These are phyloP conservation scores for Hydrangea macrophylla DNA, from an alignment of 148 eudicot species.

Conservation along the genomic window DNA sequence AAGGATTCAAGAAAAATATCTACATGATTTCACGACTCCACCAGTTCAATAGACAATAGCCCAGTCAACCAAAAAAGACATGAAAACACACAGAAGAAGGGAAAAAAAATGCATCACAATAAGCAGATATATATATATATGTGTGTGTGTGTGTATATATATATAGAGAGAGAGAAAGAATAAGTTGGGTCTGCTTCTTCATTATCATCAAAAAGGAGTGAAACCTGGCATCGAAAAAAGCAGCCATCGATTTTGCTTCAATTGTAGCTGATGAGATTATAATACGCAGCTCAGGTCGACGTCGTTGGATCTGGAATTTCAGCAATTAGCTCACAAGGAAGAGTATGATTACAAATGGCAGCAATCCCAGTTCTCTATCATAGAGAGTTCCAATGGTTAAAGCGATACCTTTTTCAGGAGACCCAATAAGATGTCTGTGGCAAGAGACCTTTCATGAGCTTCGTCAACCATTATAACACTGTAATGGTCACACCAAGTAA, in stretches of 20 bases:
- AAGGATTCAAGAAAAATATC: too few species aligned
- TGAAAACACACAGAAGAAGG: not conserved
- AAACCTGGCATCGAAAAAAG: conserved; percentile 73
- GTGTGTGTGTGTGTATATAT: too few species aligned
- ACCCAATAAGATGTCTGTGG: conserved; percentile 90
- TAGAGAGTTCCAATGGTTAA: not conserved
- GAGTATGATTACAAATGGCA: conserved; percentile 3
- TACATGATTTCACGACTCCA: not conserved
- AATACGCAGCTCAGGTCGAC: conserved; percentile 87
- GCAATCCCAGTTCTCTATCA: not conserved
- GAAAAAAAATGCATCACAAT: too few species aligned
- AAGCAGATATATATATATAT: too few species aligned
- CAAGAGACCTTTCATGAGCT: conserved; percentile 97
- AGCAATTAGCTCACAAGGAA: not conserved
- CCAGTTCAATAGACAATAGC: not conserved
- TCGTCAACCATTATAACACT: conserved; percentile 99
- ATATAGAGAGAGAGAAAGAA: too few species aligned
- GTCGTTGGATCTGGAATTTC: conserved; percentile 74
- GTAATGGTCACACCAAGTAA: conserved; percentile 13
- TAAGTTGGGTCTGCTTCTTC: too few species aligned
- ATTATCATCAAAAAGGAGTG: not conserved
- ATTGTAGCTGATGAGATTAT: conserved; percentile 95
- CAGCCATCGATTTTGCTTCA: conserved; percentile 93
- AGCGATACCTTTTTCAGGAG: conserved; percentile 82
- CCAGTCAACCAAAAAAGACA: not conserved